A percentile compares a stretch with the other conserved stretches of the same genome.
Conservation (phyloP, 179 eudicot species). For the Dionaea muscipula region DNA sequence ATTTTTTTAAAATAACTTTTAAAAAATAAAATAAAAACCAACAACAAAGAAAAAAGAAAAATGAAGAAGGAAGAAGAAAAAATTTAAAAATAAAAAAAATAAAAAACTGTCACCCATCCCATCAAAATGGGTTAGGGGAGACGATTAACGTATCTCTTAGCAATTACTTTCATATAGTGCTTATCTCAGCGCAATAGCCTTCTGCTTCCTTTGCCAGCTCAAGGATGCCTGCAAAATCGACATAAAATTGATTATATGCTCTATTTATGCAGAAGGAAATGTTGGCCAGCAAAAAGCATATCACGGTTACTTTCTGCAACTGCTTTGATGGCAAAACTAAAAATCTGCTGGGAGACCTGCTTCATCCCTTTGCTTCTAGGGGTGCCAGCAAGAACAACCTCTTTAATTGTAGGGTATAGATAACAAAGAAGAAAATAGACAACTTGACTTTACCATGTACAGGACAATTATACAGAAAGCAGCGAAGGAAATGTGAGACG, state of each 20-base stretch:
- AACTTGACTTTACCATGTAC: neutral
- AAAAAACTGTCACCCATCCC: too few relatives aligned
- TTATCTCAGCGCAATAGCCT: too few relatives aligned
- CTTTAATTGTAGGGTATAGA: constrained; percentile 65
- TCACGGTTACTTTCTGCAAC: constrained; percentile 61
- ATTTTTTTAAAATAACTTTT: too few relatives aligned
- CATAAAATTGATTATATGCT: neutral
- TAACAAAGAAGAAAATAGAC: constrained; percentile 8
- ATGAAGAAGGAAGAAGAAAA: too few relatives aligned
- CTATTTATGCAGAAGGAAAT: neutral
- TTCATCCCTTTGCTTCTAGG: constrained; percentile 92
- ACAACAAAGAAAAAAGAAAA: too few relatives aligned
- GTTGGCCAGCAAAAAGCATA: neutral
- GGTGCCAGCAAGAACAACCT: constrained; percentile 80
- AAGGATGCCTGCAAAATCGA: constrained; percentile 39
- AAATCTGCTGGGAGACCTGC: constrained; percentile 63
- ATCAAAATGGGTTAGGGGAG: too few relatives aligned
- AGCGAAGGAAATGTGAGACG: constrained; percentile 61
- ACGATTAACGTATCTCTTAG: too few relatives aligned
- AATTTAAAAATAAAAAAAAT: too few relatives aligned
- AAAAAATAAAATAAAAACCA: too few relatives aligned
- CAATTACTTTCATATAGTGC: too few relatives aligned
- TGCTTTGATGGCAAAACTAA: constrained; percentile 41
- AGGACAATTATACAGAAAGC: constrained; percentile 22
- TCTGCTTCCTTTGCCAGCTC: constrained; percentile 65